Conservation (phyloP, 139 green algal species). For the Chlorella sorokiniana region DNA sequence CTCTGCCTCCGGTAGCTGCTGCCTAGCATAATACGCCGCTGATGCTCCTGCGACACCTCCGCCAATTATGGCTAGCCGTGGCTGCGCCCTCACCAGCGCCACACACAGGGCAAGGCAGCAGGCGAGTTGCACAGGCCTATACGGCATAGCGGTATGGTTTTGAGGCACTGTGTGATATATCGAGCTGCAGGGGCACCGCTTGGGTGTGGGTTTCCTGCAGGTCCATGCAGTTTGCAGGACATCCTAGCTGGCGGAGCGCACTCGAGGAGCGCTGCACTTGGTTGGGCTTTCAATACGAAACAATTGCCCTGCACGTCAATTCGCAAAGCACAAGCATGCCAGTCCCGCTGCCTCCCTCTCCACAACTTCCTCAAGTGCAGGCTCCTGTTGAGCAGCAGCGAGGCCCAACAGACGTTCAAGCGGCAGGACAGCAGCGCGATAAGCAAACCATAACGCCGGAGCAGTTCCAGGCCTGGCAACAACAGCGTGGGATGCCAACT, state of each 20-base stretch:
- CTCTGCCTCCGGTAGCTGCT: slow-evolving; percentile 16
- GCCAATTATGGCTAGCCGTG: slow-evolving; percentile 55
- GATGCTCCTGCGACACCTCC: slow-evolving; percentile 56
- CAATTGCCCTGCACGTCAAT: no score
- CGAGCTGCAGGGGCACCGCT: no score
- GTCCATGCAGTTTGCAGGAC: no score
- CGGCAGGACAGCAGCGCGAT: background rate
- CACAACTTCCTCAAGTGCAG: background rate
- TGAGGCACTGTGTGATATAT: no score
- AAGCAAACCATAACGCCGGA: background rate
- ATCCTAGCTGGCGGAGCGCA: no score
- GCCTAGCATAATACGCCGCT: slow-evolving; percentile 38
- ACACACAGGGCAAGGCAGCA: background rate
- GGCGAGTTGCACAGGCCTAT: background rate
- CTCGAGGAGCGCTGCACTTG: no score
- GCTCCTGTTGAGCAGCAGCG: background rate
- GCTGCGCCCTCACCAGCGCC: background rate
- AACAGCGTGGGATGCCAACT: background rate
- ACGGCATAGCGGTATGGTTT: no score
- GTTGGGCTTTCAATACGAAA: no score
- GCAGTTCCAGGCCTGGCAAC: slow-evolving; percentile 4
- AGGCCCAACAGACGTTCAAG: background rate
- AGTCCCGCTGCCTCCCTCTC: slow-evolving; percentile 7
- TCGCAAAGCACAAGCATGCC: background rate
- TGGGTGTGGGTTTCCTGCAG: no score